Percentiles rank a stretch among this genome's conserved stretches.
Evolutionary conservation across 441 rosid genomes (phyloP).

Genomic region (Hura crepitans): DNA sequence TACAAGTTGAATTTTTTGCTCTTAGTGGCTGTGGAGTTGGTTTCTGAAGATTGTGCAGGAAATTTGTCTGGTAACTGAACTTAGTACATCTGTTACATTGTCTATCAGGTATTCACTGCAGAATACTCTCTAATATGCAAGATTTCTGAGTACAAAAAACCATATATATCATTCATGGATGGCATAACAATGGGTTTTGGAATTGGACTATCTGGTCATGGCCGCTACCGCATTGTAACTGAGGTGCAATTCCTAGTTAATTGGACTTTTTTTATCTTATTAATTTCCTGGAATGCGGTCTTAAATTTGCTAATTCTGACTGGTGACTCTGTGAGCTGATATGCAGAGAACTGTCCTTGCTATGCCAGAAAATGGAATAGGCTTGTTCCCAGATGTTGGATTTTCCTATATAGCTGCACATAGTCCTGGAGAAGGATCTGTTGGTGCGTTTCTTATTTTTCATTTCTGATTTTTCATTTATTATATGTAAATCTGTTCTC

Average conservation of each 20-base stretch:
- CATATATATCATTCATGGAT: slow-evolving; percentile 83
- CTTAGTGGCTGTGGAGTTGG: not conserved
- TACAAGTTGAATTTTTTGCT: not conserved
- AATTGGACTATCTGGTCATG: slow-evolving; percentile 88
- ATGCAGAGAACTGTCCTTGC: slow-evolving; percentile 77
- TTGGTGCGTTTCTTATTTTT: slow-evolving; percentile 41
- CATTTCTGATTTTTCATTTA: not conserved
- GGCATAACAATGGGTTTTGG: slow-evolving; percentile 97
- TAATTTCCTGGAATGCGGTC: slow-evolving; percentile 1
- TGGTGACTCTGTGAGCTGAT: slow-evolving; percentile 14
- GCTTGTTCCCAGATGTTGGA: slow-evolving; percentile 95
- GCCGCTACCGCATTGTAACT: slow-evolving; percentile 74
- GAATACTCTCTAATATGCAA: slow-evolving; percentile 88
- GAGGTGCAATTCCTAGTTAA: slow-evolving; percentile 50
- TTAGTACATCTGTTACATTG: slow-evolving; percentile 8
- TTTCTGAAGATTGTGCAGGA: not conserved
- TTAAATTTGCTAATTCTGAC: slow-evolving; percentile 4
- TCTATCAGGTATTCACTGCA: slow-evolving; percentile 70
- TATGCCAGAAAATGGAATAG: slow-evolving; percentile 96
- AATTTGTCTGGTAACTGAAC: not conserved
- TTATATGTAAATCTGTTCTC: not conserved
- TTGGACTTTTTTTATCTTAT: slow-evolving; percentile 5
- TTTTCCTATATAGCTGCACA: slow-evolving; percentile 83
- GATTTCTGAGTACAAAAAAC: slow-evolving; percentile 80
- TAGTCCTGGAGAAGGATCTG: slow-evolving; percentile 85